Evolutionary conservation across 768 basidiomycete species (phyloP).

Genomic region (Sporobolomyces roseus): DNA sequence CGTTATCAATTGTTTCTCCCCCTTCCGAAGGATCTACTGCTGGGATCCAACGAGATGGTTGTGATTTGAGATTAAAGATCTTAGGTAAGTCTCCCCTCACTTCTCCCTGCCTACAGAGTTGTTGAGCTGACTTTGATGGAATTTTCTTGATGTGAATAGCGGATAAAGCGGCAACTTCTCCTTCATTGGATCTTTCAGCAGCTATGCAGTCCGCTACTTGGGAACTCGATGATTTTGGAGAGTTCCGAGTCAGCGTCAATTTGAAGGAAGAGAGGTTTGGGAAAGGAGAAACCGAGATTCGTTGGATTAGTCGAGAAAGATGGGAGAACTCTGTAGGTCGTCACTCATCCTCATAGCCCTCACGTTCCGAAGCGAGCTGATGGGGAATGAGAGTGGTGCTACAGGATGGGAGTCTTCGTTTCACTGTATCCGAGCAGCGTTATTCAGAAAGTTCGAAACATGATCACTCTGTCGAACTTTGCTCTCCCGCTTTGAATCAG

Average conservation of each 20-base stretch:
- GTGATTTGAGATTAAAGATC: constrained; percentile 30
- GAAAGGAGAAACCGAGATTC: constrained; percentile 23
- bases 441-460: not conserved
- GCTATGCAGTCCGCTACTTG: constrained; percentile 28
- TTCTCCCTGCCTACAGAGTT: not conserved
- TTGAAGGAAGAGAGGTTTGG: constrained; percentile 24
- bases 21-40: not conserved
- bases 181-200: constrained; percentile 24
- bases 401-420: not conserved
- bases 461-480: constrained; percentile 9
- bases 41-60: not conserved
- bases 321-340: constrained; percentile 27
- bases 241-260: constrained; percentile 21
- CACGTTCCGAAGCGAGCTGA: not conserved
- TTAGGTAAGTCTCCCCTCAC: constrained; percentile 13
- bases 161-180: constrained; percentile 36
- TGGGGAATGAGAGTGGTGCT: too few species aligned
- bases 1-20: constrained; percentile 17
- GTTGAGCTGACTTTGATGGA: not conserved
- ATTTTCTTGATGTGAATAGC: constrained; percentile 1
- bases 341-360: not conserved
- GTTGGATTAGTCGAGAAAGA: constrained; percentile 9
- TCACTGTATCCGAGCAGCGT: constrained; percentile 16
- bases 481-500: not conserved
- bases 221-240: constrained; percentile 15